Base-by-base conservation (phyloP, 768 basidiomycete genomes). In the Boletus subparvulus region DNA sequence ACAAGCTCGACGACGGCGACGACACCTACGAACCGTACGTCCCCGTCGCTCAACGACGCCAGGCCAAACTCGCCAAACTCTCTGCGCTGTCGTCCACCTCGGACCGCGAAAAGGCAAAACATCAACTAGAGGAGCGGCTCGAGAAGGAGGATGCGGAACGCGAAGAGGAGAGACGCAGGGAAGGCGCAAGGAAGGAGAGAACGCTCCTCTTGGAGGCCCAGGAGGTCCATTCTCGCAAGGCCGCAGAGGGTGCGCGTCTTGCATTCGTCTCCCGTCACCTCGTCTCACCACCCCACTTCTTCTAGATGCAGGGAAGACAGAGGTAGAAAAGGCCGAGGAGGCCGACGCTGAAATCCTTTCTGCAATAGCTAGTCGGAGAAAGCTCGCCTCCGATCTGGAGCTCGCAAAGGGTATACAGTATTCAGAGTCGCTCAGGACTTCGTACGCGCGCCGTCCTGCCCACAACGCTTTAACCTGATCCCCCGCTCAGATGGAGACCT, bases 121-220 rank as follows among this genome's bases (percentile, higher is more conserved):
- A 64, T 57, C 67, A 78, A 6, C 73, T 84, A 56, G 86, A 90
- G 50, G 87, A 88, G 37, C 69, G 81, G 60, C 77, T 80, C 33
- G 80, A 80, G 65, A 79, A 77, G 37, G 84, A 87, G 65, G 91
- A 91, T 66, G 85, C 80, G 39, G 86, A 90, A 58, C 82, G 84
- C 47, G 92, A 94, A 63, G 90, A 93, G 65, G 91, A 95, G 68
- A 71, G 76, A 51, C 77, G 79, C 35, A 82, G 82, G 62, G 93
- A 96, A 69, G 86, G 81, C 65, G 82, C 84, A 19, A 74, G 95
- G 58, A 88, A 86, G 70, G 93, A 95, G 74, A 77, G 93, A 63
- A 97, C 94, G 0, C 74, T 99, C 47, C 75, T 99, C 48, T 72
- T 94, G 66, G 94, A 97, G 70, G 97, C 97, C 1, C 94, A 98